Evolutionary conservation across 306 rosid species (phyloP), one percentile per base, ranked within the genome.

Genomic region (Dalbergia oliveri): DNA sequence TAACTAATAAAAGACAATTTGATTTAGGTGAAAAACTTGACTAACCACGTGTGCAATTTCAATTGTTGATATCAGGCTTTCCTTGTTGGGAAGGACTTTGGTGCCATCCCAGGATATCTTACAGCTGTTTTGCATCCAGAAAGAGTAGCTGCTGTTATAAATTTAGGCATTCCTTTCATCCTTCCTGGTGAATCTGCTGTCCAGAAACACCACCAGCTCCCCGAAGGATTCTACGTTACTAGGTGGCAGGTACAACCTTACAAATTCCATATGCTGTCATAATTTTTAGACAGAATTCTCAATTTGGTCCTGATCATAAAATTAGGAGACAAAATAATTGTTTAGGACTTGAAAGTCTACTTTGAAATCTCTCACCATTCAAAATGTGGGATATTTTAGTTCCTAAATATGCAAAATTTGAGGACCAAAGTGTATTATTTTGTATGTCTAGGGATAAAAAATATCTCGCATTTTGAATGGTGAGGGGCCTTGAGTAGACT

Each of bases 61-160:
- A 64, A 33, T 31, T 69, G 37, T 47, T 68, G 21, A 14, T 69
- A 34, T 50, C 82, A 91, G 93, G 91, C 85, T 68, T 88, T 86
- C 81, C 84, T 87, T 61, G 77, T 91, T 58, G 91, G 88, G 12
- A 89, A 86, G 77, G 90, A 87, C 66, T 87, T 87, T 9, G 92
- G 92, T n/a, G 88, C 89, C 8, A 0, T 89, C 11, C 77, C 86
- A 3, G 89, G 82, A 73, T 89, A 86, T 75, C 81, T 86, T 18
- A 74, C 79, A 76, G 79, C 86, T 8, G 86, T 39, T 5, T 33
- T 81, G 50, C 86, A 87, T 47, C 90, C 88, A n/a, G 82, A 88
- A 72, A 64, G 86, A 67, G 85, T 87, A 66, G 66, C 53, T 14
- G 88, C 85, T 1, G 79, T 91, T 5, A 21, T 91, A 50, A 82